phyloP scores from a whole-genome alignment of 192 early-diverging fungal genomes.

The Obelidium mucronatum region DNA sequence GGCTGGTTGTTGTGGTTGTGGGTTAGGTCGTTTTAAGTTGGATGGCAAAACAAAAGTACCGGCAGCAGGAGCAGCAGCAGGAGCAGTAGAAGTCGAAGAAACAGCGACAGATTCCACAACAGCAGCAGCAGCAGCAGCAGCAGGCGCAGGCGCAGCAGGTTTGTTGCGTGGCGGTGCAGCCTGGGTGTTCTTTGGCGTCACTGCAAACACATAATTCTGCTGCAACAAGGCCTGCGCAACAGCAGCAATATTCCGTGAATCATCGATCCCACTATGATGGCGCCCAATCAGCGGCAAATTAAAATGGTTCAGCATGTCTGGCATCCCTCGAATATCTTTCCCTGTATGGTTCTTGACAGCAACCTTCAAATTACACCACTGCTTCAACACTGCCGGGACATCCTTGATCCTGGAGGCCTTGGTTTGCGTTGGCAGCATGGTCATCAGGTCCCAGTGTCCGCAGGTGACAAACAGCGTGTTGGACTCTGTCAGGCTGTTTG shows the following conservation, averaged over 20 bases:
- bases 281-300: slow-evolving; percentile 65
- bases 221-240: slow-evolving; percentile 61
- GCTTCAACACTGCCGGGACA: slow-evolving; percentile 31
- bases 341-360: slow-evolving; percentile 38
- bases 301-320: slow-evolving; percentile 64
- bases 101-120: not conserved
- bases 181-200: not conserved
- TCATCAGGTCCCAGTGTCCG: slow-evolving; percentile 58
- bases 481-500: slow-evolving; percentile 21
- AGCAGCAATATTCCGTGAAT: slow-evolving; percentile 72
- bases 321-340: slow-evolving; percentile 40
- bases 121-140: too few species aligned
- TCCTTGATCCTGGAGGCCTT: not conserved
- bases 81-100: not conserved
- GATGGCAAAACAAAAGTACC: not conserved
- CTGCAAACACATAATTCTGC: slow-evolving; percentile 12
- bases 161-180: not conserved
- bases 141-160: not conserved
- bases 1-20: not conserved
- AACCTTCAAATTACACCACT: slow-evolving; percentile 54
- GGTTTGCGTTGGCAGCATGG: slow-evolving; percentile 50
- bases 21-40: not conserved
- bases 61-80: not conserved
- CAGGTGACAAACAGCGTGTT: slow-evolving; percentile 51
- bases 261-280: slow-evolving; percentile 81